A percentile compares a stretch with the other conserved stretches of the same genome.
Evolutionary conservation across 768 basidiomycete genomes (phyloP).

Genomic region (Leccinum disarticulatum): DNA sequence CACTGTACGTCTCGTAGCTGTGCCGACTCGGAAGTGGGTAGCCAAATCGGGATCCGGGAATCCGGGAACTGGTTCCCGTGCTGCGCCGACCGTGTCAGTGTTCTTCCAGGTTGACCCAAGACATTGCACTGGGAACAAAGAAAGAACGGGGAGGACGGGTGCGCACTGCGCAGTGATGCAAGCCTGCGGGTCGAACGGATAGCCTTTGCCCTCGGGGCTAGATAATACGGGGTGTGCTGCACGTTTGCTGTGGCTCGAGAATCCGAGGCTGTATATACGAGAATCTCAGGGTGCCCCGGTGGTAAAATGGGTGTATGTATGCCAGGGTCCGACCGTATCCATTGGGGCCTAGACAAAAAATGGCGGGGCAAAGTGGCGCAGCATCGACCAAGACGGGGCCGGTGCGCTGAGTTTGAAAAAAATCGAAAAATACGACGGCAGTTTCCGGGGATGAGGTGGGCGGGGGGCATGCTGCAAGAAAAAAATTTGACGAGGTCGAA

Average conservation of each 20-base stretch:
- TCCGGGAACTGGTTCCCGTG: neutral
- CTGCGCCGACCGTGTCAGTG: neutral
- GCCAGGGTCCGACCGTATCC: too few species aligned
- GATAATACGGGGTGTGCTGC: neutral
- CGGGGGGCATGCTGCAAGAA: constrained; percentile 2
- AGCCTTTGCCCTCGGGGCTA: neutral
- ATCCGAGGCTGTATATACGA: neutral
- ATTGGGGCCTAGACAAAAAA: too few species aligned
- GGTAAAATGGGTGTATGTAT: neutral
- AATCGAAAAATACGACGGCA: constrained; percentile 5
- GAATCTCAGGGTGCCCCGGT: neutral
- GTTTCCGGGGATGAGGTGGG: constrained; percentile 14
- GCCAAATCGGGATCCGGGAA: neutral
- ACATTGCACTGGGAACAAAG: neutral
- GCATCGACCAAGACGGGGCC: neutral
- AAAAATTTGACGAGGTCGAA: constrained; percentile 19
- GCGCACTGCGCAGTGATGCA: neutral
- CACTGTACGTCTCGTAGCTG: neutral
- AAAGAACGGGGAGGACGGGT: neutral
- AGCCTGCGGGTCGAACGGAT: neutral
- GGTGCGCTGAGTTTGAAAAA: constrained; percentile 23
- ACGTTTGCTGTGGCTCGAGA: neutral
- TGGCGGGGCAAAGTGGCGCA: too few species aligned
- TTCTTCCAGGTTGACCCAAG: neutral
- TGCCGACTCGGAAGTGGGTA: neutral